Conservation (phyloP, 1,284 basidiomycete genomes). For the Austroboletus rostrupii region DNA sequence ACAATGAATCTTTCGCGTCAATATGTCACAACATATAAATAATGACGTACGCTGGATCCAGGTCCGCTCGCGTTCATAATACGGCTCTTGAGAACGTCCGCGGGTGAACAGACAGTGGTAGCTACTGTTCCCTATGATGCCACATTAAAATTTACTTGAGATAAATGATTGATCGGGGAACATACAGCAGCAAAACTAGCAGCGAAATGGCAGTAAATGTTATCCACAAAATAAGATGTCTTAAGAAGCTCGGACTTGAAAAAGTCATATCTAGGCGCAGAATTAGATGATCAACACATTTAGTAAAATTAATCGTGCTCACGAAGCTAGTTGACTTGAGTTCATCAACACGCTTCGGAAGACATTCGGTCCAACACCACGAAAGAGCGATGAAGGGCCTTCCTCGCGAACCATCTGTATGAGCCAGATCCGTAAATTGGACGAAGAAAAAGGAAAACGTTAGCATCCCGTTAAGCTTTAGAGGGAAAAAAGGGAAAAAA, state of each 20-base stretch:
- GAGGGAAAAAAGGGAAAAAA: neutral
- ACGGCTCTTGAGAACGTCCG: conserved; percentile 86
- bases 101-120: conserved; percentile 91
- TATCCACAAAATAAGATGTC: conserved; percentile 70
- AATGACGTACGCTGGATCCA: conserved; percentile 58
- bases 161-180: neutral
- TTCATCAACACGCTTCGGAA: conserved; percentile 89
- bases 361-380: conserved; percentile 84
- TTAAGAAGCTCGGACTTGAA: conserved; percentile 81
- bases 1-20: neutral
- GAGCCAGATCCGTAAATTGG: neutral
- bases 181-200: conserved; percentile 82
- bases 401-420: conserved; percentile 80
- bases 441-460: neutral
- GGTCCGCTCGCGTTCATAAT: conserved; percentile 89
- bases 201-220: conserved; percentile 77
- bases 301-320: neutral
- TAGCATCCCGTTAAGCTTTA: neutral
- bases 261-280: conserved; percentile 69
- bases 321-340: conserved; percentile 79
- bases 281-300: neutral
- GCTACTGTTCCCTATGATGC: conserved; percentile 75
- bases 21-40: too few relatives aligned
- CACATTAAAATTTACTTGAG: neutral
- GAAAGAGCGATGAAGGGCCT: conserved; percentile 66